Conservation (phyloP, 2,329 filamentous ascomycete genomes). For the Emericellopsis cladophorae region DNA sequence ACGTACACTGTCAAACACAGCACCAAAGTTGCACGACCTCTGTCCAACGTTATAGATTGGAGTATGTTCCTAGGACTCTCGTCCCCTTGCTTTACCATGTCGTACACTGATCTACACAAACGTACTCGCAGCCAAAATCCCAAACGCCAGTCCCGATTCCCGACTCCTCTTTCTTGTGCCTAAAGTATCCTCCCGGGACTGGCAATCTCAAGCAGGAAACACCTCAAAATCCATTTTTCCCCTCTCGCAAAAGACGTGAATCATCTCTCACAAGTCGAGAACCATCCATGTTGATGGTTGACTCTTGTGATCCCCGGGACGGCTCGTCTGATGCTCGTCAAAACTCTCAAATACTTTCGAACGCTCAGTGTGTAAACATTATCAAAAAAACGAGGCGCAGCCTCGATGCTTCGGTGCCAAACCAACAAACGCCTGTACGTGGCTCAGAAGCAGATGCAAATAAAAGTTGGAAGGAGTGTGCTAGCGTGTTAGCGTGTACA, state of each 20-base stretch:
- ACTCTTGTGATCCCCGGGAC: too few relatives aligned
- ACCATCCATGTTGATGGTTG: background rate
- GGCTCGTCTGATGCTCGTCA: too few relatives aligned
- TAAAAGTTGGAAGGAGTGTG: background rate
- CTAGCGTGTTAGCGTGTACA: background rate
- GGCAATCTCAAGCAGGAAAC: too few relatives aligned
- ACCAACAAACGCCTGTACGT: constrained; percentile 4
- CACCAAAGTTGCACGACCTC: background rate
- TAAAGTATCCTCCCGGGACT: too few relatives aligned
- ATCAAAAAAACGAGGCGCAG: constrained; percentile 1
- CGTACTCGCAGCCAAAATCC: background rate
- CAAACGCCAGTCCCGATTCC: background rate
- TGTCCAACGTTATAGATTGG: background rate
- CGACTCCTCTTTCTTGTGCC: too few relatives aligned
- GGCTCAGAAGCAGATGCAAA: constrained; percentile 3
- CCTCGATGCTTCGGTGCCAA: background rate
- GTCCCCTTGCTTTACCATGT: background rate
- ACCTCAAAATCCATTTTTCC: too few relatives aligned
- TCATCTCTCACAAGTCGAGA: too few relatives aligned
- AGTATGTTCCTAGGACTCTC: background rate
- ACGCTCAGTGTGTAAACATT: constrained; percentile 4
- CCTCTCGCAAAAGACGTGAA: too few relatives aligned
- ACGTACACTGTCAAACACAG: background rate
- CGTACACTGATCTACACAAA: background rate
- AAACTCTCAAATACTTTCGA: too few relatives aligned